Conservation (phyloP, 306 rosid species). For the Malus domestica region DNA sequence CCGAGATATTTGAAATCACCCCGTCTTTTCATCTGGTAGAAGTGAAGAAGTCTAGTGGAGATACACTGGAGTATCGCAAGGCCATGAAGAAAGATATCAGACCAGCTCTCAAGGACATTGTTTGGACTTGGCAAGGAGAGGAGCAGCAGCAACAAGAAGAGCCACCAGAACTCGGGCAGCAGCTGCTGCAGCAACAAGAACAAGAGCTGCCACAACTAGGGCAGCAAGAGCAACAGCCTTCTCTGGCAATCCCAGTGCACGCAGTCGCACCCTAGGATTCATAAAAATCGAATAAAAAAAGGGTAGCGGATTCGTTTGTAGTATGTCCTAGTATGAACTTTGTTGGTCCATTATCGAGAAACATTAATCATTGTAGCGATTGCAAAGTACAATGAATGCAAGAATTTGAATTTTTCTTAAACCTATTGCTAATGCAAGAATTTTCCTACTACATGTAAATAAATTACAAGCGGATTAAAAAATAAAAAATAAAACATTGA, state of each 20-base stretch:
- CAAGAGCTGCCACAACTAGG: constrained; percentile 18
- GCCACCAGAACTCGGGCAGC: constrained; percentile 22
- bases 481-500: neutral
- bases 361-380: neutral
- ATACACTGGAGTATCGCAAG: constrained; percentile 69
- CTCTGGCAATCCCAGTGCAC: constrained; percentile 17
- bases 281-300: neutral
- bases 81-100: constrained; percentile 60
- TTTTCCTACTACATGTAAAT: too few relatives aligned
- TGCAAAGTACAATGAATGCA: neutral
- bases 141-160: constrained; percentile 37
- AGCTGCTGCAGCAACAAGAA: constrained; percentile 21
- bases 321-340: neutral
- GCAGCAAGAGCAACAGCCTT: constrained; percentile 26
- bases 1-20: constrained; percentile 77
- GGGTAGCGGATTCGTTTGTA: neutral
- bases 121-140: constrained; percentile 94
- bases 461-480: neutral
- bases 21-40: constrained; percentile 72
- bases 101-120: constrained; percentile 80
- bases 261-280: constrained; percentile 10
- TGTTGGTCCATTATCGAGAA: neutral
- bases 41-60: constrained; percentile 65
- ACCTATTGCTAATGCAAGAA: too few relatives aligned
- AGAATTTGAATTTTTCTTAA: neutral